A percentile compares a stretch with the other conserved stretches of the same genome.
Evolutionary conservation across 768 basidiomycete species (phyloP).

Genomic region (Amanita rimosa): DNA sequence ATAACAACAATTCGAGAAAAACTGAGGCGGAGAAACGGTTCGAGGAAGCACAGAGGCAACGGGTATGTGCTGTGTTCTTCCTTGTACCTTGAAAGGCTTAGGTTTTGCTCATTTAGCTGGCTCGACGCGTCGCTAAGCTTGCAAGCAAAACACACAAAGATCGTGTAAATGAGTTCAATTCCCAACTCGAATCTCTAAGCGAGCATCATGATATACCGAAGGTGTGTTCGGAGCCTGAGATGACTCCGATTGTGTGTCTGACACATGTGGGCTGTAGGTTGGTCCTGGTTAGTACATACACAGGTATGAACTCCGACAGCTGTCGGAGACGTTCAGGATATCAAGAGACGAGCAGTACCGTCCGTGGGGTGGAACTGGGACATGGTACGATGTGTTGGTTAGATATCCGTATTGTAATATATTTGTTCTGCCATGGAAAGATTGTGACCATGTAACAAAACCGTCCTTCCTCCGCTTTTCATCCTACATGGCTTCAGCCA

Average conservation of each 20-base stretch:
- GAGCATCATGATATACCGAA: slow-evolving; percentile 96
- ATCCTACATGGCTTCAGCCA: slow-evolving; percentile 22
- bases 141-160: slow-evolving; percentile 90
- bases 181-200: slow-evolving; percentile 74
- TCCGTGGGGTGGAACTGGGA: slow-evolving; percentile 3
- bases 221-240: slow-evolving; percentile 24
- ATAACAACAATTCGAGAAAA: slow-evolving; percentile 42
- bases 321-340: slow-evolving; percentile 12
- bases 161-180: slow-evolving; percentile 82
- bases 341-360: too few species aligned
- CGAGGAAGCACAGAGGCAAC: slow-evolving; percentile 72
- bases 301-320: too few species aligned
- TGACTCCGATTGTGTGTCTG: slow-evolving; percentile 7
- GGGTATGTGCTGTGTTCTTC: slow-evolving; percentile 36
- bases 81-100: background rate
- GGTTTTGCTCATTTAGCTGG: slow-evolving; percentile 37
- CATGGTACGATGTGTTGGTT: background rate
- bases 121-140: slow-evolving; percentile 60
- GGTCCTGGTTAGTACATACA: slow-evolving; percentile 73
- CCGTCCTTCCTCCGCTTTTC: slow-evolving; percentile 16
- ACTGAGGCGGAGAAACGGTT: slow-evolving; percentile 85
- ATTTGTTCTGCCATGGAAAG: slow-evolving; percentile 34
- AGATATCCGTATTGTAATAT: slow-evolving; percentile 30
- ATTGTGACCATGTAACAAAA: slow-evolving; percentile 23
- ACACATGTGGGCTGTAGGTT: slow-evolving; percentile 36